Evolutionary conservation across 2,329 filamentous ascomycete genomes (phyloP).

Genomic region (Penicillium aurantiogriseum): DNA sequence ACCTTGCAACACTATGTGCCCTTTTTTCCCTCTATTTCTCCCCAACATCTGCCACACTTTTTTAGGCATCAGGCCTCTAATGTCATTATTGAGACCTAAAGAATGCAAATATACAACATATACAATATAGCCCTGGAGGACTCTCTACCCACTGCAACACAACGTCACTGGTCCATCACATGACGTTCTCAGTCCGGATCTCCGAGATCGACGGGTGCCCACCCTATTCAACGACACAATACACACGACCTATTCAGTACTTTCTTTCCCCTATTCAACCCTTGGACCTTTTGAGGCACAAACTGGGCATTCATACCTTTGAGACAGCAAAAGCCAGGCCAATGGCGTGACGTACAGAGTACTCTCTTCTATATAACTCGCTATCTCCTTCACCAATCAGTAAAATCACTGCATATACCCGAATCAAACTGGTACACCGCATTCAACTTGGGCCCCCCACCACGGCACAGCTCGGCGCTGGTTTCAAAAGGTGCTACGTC

Average conservation of each 20-base stretch:
- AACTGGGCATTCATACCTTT: neutral
- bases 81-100: neutral
- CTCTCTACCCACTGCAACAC: neutral
- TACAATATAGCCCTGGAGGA: neutral
- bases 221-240: constrained; percentile 1
- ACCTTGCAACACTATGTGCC: neutral
- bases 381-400: constrained; percentile 17
- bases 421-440: constrained; percentile 22
- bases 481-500: constrained; percentile 15
- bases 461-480: constrained; percentile 13
- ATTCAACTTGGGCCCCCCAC: constrained; percentile 19
- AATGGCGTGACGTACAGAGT: neutral
- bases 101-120: neutral
- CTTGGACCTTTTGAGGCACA: neutral
- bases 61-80: neutral
- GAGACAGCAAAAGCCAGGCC: neutral
- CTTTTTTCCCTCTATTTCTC: neutral
- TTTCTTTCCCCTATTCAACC: neutral
- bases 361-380: neutral
- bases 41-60: neutral
- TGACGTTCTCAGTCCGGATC: constrained; percentile 12
- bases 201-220: constrained; percentile 10
- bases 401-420: constrained; percentile 12
- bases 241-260: neutral
- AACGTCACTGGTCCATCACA: constrained; percentile 14